Evolutionary conservation across 768 basidiomycete genomes (phyloP), one percentile per base, ranked within the genome.

Genomic region (Russula olivacea): DNA sequence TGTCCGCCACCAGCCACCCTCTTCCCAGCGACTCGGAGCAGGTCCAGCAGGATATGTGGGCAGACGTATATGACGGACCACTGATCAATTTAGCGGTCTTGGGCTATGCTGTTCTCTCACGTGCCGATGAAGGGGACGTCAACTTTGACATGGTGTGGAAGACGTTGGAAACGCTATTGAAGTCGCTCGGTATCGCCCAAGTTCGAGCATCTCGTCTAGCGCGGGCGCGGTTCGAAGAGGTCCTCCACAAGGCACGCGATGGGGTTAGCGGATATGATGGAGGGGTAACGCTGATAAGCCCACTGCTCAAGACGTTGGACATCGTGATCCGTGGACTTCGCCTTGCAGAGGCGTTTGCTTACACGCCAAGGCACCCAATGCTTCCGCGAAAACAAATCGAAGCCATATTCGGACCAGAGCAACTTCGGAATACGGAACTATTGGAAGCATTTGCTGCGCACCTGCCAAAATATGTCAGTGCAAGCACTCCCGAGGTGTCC

Each of bases 31-130:
- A 47, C 23, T 34, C 11, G 10, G 11, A 34, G 1, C 34, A 34
- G 11, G 34, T 34, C 34, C 34, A 34, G 34, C 15, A 54, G 14
- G n/a, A 54, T 1, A 60, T 61, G n/a, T n/a, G n/a, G n/a, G n/a
- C n/a, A n/a, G n/a, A n/a, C n/a, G n/a, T n/a, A 17, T 36, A 8
- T 10, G 59, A 61, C n/a, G 59, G 52, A 12, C 59, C 59, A 9
- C 59, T 61, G 5, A 47, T 61, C 43, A 61, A 54, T 38, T 40
- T 61, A 52, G 11, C 52, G 11, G 32, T 55, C 21, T 41, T 61
- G 6, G 23, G 45, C 23, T 1, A 48, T 48, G 45, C 53, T 2
- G 23, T 55, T 55, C 32, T 48, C 19, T 55, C 11, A 2, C 34
- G 19, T 19, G 32, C 15, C 23, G 14, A 17, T 12, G 45, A 25